These are phyloP conservation scores for Candida sanyaensis DNA, from an alignment of 1,139 yeast species.

Conservation along the genomic window DNA sequence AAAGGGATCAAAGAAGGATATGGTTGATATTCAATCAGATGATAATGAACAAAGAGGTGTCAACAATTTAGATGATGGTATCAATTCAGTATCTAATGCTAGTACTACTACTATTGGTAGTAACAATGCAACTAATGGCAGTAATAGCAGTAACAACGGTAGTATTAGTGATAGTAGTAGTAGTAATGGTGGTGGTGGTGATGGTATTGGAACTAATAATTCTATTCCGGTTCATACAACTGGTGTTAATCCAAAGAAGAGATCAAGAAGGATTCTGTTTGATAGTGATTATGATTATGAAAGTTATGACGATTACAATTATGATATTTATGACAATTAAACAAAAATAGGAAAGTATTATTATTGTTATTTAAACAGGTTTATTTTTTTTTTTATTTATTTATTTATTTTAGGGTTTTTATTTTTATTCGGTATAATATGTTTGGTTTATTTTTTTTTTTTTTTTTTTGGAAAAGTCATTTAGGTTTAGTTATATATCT, in stretches of 20 bases:
- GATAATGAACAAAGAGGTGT: background rate
- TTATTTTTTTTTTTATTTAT: background rate
- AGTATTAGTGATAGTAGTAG: too few relatives aligned
- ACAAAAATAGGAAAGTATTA: background rate
- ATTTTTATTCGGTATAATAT: too few relatives aligned
- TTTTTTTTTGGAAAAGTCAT: too few relatives aligned
- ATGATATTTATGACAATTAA: conserved; percentile 13
- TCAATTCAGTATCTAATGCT: too few relatives aligned
- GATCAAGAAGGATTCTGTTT: conserved; percentile 23
- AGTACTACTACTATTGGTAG: background rate
- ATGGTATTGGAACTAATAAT: too few relatives aligned
- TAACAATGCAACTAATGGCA: background rate
- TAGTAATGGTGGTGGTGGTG: too few relatives aligned
- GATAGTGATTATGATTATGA: conserved; percentile 20
- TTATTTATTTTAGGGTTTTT: too few relatives aligned
- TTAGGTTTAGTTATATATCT: too few relatives aligned
- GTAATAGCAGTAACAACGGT: background rate
- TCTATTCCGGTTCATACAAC: background rate
- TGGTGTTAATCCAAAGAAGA: conserved; percentile 14
- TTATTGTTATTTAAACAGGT: background rate
- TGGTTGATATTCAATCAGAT: background rate
- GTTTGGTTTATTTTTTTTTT: too few relatives aligned
- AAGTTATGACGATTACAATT: conserved; percentile 16
- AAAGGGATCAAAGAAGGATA: conserved; percentile 4
- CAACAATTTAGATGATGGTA: background rate